Percentiles rank a stretch among this genome's conserved stretches.
Evolutionary conservation across 208 protist genomes (phyloP).

Genomic region (Porcisia deanei): DNA sequence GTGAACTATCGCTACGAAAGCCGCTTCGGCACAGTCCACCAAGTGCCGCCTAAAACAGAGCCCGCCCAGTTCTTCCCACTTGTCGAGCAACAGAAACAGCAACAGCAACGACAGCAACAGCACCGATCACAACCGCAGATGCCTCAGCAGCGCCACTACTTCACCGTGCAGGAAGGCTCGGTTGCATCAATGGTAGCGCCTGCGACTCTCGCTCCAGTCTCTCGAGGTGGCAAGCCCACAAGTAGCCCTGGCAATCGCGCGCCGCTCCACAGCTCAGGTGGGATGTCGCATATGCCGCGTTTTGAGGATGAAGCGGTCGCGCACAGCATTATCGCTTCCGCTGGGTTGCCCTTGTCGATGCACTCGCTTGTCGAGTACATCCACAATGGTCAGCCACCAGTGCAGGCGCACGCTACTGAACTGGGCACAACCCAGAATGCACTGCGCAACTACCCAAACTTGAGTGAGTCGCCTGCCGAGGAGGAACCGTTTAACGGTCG

Average conservation of each 20-base stretch:
- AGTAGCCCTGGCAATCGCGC: not conserved
- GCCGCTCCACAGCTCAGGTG: not conserved
- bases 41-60: not conserved
- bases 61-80: not conserved
- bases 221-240: not conserved
- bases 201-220: not conserved
- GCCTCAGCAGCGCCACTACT: conserved; percentile 15
- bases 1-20: conserved; percentile 1
- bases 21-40: conserved; percentile 14
- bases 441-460: conserved; percentile 59
- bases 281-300: conserved; percentile 13
- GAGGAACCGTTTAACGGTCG: conserved; percentile 4
- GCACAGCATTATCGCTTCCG: conserved; percentile 61
- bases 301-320: conserved; percentile 49
- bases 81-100: not conserved
- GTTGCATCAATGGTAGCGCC: not conserved
- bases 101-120: not conserved
- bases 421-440: conserved; percentile 18
- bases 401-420: conserved; percentile 12
- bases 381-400: conserved; percentile 49
- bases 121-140: conserved; percentile 4
- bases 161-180: conserved; percentile 32
- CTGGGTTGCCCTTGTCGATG: conserved; percentile 60
- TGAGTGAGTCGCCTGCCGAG: conserved; percentile 36
- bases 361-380: conserved; percentile 55